Evolutionary conservation across 768 basidiomycete genomes (phyloP).

Genomic region (Serendipita sp.): DNA sequence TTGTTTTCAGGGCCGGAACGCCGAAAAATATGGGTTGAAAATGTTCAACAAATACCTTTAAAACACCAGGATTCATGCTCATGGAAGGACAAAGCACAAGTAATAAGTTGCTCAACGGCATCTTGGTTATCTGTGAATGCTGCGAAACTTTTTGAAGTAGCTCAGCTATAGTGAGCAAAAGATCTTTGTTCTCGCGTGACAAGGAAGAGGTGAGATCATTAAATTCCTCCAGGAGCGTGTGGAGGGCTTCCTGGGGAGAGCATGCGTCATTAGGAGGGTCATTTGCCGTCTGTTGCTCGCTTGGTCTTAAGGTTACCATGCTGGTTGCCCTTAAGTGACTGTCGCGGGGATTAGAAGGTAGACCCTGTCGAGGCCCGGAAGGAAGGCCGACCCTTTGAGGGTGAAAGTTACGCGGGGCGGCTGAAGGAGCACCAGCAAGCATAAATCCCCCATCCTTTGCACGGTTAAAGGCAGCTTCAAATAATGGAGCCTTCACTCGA

Average conservation of each 20-base stretch:
- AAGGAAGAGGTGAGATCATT: slow-evolving; percentile 47
- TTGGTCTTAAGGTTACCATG: too few relatives aligned
- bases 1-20: background rate
- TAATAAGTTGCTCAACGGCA: slow-evolving; percentile 80
- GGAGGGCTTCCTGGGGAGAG: slow-evolving; percentile 21
- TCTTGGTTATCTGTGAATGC: slow-evolving; percentile 60
- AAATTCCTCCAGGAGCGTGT: slow-evolving; percentile 38
- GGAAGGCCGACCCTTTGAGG: slow-evolving; percentile 21
- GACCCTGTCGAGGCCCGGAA: slow-evolving; percentile 16
- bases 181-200: slow-evolving; percentile 65
- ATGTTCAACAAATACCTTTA: slow-evolving; percentile 33
- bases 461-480: slow-evolving; percentile 51
- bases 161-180: slow-evolving; percentile 67
- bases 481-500: slow-evolving; percentile 45
- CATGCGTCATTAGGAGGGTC: slow-evolving; percentile 47
- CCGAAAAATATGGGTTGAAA: background rate
- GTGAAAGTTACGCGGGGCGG: background rate
- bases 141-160: slow-evolving; percentile 61
- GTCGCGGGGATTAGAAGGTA: slow-evolving; percentile 18
- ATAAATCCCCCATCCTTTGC: slow-evolving; percentile 13
- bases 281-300: too few relatives aligned
- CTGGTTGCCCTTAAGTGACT: slow-evolving; percentile 15
- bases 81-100: slow-evolving; percentile 79
- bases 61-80: slow-evolving; percentile 55
- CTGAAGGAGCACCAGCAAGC: background rate